Base-by-base conservation (phyloP, 169 alveolate species). In the Plasmodium fragile region DNA sequence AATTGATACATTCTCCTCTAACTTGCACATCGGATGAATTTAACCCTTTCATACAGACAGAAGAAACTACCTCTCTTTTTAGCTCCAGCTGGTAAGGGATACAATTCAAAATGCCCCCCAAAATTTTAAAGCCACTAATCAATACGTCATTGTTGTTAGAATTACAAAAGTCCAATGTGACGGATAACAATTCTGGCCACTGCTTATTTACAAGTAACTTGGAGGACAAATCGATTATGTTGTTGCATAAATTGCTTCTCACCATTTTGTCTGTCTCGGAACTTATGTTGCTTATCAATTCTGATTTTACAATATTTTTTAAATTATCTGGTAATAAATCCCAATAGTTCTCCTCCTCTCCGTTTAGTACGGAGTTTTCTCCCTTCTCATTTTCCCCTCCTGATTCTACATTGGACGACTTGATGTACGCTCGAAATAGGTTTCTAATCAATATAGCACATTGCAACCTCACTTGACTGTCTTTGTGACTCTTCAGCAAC, bases 161-260 rank as follows among this genome's bases (percentile, higher is more conserved):
- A 70, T 96, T 95, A 25, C 95, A 89, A 36, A 96, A 92, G 41
- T 92, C 96, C 69, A 96, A 82, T 1, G 97, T 93, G 71, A 95
- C 95, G 36, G 92, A 71, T 34, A 95, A 34, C 52, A 96, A 94
- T 49, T 96, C 97, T 4, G 97, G 97, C 97, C 97, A 96, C 77
- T 95, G 96, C n/a, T 92, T 90, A 25, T 79, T 70, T 65, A 84
- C 45, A 80, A 96, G 91, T 83, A 95, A 69, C 49, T 92, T 81
- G 28, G 93, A 80, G 25, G 96, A 95, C 30, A 96, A 89, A 82
- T 96, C 97, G 4, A 96, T 95, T 43, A 96, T 95, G 36, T 95
- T 96, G 81, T 95, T 96, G 77, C 97, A 96, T 28, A 94, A 91
- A 43, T 96, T 96, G 59, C 94, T 93, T n/a, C 97, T 70, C 2